Conservation (phyloP, 2,329 filamentous ascomycete genomes). For the Colletotrichum karsti region DNA sequence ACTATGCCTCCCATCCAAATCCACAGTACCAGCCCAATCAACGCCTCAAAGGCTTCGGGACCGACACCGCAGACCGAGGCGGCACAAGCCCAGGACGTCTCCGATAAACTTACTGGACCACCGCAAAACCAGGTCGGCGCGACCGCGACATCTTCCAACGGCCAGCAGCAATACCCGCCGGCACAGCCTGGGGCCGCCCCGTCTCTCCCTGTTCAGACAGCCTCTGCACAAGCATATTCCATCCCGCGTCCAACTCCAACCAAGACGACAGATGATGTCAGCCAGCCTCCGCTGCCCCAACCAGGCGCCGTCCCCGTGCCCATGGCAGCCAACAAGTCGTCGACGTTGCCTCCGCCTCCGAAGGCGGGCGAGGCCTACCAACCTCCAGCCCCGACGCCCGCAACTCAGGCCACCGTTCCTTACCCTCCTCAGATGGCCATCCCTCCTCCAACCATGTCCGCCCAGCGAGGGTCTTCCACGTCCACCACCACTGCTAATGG, state of each 20-base stretch:
- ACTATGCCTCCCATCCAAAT: slow-evolving; percentile 69
- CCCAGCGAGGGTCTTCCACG: slow-evolving; percentile 56
- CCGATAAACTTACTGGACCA: background rate
- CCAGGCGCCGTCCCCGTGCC: slow-evolving; percentile 63
- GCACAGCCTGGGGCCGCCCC: slow-evolving; percentile 58
- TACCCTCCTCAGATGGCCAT: slow-evolving; percentile 61
- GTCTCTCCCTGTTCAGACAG: slow-evolving; percentile 53
- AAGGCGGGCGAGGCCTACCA: slow-evolving; percentile 56
- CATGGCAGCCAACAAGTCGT: slow-evolving; percentile 35
- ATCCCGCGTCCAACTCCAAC: slow-evolving; percentile 54
- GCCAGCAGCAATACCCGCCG: slow-evolving; percentile 43
- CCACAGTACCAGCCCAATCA: slow-evolving; percentile 67
- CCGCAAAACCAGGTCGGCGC: slow-evolving; percentile 33
- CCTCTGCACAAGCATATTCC: slow-evolving; percentile 42
- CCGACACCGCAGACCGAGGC: slow-evolving; percentile 53
- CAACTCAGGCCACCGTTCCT: slow-evolving; percentile 40
- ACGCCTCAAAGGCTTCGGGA: slow-evolving; percentile 60
- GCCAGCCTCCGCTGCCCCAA: slow-evolving; percentile 62
- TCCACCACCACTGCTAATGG: slow-evolving; percentile 40
- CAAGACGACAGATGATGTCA: slow-evolving; percentile 37
- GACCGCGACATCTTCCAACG: slow-evolving; percentile 32
- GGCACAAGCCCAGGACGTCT: background rate
- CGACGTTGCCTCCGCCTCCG: slow-evolving; percentile 57
- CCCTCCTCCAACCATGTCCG: slow-evolving; percentile 51
- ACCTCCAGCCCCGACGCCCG: slow-evolving; percentile 42